Conservation (phyloP, 345 rosid genomes). For the Triadica sebifera region DNA sequence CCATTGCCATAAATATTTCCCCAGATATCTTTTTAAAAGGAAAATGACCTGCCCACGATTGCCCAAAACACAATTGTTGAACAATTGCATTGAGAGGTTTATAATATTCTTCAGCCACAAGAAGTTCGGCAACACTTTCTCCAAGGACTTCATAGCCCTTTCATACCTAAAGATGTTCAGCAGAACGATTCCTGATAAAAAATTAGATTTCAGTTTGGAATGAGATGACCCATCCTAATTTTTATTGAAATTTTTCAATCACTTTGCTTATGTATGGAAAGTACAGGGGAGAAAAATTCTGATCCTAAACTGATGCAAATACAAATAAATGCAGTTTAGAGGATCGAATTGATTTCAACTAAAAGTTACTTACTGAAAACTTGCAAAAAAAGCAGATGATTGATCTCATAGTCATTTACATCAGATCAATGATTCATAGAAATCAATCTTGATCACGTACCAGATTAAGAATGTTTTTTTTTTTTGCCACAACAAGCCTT, state of each 20-base stretch:
- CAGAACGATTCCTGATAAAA: conserved; percentile 68
- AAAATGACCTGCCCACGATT: conserved; percentile 84
- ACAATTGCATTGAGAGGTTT: conserved; percentile 39
- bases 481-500: neutral
- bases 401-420: neutral
- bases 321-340: no score
- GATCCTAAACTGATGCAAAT: no score
- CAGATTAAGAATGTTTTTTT: neutral
- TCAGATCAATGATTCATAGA: neutral
- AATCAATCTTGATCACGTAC: neutral
- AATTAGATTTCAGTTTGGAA: neutral
- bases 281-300: no score
- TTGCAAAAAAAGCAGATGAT: neutral
- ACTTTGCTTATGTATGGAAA: no score
- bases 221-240: neutral
- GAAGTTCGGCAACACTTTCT: conserved; percentile 44
- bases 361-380: neutral
- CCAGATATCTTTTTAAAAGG: conserved; percentile 72
- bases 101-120: conserved; percentile 56
- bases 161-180: conserved; percentile 83
- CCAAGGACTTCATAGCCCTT: conserved; percentile 64
- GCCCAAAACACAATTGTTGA: conserved; percentile 46
- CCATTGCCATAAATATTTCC: conserved; percentile 62
- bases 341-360: no score
- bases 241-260: neutral